Conservation (phyloP, 371 early-diverging fungal genomes). For the Mucor saturninus region DNA sequence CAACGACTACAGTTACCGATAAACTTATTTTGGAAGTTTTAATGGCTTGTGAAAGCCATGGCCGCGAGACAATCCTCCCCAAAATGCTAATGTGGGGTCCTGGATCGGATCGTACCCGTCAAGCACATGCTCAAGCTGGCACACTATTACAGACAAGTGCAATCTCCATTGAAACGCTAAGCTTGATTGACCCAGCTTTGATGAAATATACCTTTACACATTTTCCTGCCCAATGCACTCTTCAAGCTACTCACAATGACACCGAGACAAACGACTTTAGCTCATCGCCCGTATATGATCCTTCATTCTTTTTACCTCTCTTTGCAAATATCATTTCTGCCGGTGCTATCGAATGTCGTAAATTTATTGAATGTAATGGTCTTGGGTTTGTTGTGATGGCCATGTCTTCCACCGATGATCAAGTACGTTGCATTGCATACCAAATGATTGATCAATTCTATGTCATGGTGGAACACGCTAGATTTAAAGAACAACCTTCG, state of each 20-base stretch:
- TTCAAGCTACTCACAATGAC: slow-evolving; percentile 19
- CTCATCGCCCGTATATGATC: slow-evolving; percentile 57
- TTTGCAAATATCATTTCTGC: slow-evolving; percentile 64
- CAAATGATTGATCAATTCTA: slow-evolving; percentile 73
- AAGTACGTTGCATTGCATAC: slow-evolving; percentile 65
- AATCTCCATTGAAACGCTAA: slow-evolving; percentile 61
- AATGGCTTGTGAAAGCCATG: slow-evolving; percentile 55
- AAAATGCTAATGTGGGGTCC: slow-evolving; percentile 63
- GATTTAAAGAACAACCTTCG: slow-evolving; percentile 69
- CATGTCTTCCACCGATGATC: slow-evolving; percentile 58
- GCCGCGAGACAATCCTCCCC: slow-evolving; percentile 46
- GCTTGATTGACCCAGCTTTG: slow-evolving; percentile 63
- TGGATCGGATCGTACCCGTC: slow-evolving; percentile 54
- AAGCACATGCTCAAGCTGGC: slow-evolving; percentile 48
- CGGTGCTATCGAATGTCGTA: slow-evolving; percentile 63
- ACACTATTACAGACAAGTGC: slow-evolving; percentile 38
- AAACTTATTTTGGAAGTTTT: slow-evolving; percentile 56
- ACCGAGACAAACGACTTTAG: not conserved
- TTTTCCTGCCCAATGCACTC: slow-evolving; percentile 49
- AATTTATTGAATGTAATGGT: slow-evolving; percentile 72
- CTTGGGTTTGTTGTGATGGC: slow-evolving; percentile 71
- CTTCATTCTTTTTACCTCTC: slow-evolving; percentile 73
- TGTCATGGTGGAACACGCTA: slow-evolving; percentile 53
- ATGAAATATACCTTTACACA: slow-evolving; percentile 70
- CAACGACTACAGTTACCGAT: slow-evolving; percentile 56